phyloP scores from a whole-genome alignment of 1,284 basidiomycete species.

The Ceratobasidium sp. region DNA sequence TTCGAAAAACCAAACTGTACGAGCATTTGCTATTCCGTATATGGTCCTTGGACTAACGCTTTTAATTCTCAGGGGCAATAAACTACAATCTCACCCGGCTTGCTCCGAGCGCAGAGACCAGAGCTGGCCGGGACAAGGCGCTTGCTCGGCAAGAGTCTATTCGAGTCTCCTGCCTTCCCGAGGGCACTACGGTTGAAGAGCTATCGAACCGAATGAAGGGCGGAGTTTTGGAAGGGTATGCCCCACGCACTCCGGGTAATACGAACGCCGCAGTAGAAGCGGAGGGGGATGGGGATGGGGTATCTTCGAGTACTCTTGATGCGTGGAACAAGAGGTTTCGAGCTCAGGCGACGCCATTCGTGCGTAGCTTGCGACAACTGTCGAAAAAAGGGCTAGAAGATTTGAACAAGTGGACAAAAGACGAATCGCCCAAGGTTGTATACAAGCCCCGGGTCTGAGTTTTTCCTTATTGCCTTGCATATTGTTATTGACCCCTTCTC shows the following conservation, averaged over 20 bases:
- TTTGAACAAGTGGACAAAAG: constrained; percentile 23
- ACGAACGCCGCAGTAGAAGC: neutral
- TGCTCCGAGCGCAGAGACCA: constrained; percentile 22
- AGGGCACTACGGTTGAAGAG: constrained; percentile 37
- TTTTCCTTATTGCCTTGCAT: neutral
- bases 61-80: constrained; percentile 22
- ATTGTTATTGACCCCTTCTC: constrained; percentile 13
- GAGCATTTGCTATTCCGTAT: neutral
- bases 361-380: constrained; percentile 22
- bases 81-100: constrained; percentile 10
- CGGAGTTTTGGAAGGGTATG: constrained; percentile 34
- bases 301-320: constrained; percentile 3
- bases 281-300: neutral
- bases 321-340: constrained; percentile 39
- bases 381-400: constrained; percentile 38
- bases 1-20: constrained; percentile 20
- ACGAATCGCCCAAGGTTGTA: constrained; percentile 28
- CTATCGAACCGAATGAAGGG: constrained; percentile 32
- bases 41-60: neutral
- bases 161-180: constrained; percentile 25
- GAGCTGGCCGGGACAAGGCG: constrained; percentile 12
- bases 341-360: constrained; percentile 22
- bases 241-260: neutral
- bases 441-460: constrained; percentile 31
- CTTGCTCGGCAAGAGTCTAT: constrained; percentile 34